Evolutionary conservation across 306 rosid species (phyloP).

Genomic region (Benincasa hispida): DNA sequence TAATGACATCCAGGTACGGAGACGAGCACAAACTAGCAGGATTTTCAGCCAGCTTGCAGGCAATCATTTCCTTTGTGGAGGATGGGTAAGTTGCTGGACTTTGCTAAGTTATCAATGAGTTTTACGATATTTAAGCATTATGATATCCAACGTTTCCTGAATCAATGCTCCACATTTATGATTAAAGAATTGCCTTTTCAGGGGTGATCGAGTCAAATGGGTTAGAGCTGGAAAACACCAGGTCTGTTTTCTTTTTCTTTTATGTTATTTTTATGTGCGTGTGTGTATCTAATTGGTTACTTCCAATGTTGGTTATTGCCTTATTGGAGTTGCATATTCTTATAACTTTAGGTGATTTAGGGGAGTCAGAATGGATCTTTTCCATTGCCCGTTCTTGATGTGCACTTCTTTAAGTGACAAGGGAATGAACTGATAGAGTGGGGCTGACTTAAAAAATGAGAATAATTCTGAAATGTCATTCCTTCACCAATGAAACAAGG

Average conservation of each 20-base stretch:
- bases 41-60: conserved; percentile 94
- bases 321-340: background rate
- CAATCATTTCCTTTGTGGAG: conserved; percentile 90
- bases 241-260: conserved; percentile 29
- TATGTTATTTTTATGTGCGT: background rate
- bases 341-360: background rate
- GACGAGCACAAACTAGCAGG: conserved; percentile 97
- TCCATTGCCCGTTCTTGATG: background rate
- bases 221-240: conserved; percentile 91
- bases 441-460: background rate
- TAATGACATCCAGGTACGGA: conserved; percentile 47
- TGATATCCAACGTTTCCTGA: background rate
- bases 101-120: conserved; percentile 6
- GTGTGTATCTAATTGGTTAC: background rate
- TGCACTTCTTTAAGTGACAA: background rate
- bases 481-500: background rate
- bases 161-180: conserved; percentile 9
- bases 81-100: conserved; percentile 47
- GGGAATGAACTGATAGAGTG: background rate
- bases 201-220: conserved; percentile 71
- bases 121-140: conserved; percentile 1
- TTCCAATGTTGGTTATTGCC: background rate
- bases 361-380: background rate
- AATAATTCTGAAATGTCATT: background rate
- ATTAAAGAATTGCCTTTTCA: conserved; percentile 22